These are phyloP conservation scores for Perkinsus chesapeaki DNA, from an alignment of 169 alveolate species.

Conservation along the genomic window DNA sequence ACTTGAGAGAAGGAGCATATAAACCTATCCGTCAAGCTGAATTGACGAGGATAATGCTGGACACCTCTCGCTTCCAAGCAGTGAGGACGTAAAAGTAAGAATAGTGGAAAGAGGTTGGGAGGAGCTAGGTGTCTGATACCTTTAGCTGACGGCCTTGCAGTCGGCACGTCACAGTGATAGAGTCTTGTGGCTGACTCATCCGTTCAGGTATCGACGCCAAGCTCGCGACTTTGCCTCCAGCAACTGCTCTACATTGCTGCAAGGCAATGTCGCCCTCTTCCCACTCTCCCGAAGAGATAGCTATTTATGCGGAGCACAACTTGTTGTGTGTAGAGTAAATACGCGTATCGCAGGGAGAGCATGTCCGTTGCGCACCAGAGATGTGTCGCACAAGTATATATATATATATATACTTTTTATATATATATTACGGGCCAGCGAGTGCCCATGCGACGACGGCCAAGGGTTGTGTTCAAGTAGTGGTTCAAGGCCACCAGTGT, in stretches of 20 bases:
- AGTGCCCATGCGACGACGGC: no score
- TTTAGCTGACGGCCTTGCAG: background rate
- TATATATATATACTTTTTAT: no score
- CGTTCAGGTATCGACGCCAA: no score
- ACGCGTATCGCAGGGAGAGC: no score
- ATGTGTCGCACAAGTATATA: no score
- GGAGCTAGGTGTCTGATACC: background rate
- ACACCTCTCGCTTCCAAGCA: background rate
- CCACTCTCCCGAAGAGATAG: background rate
- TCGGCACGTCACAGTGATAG: background rate
- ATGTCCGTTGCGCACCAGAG: no score
- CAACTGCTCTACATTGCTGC: background rate
- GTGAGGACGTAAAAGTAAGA: background rate
- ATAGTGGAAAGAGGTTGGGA: background rate
- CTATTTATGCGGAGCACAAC: no score
- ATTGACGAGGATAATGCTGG: background rate
- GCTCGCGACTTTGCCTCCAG: background rate
- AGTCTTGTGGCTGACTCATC: no score
- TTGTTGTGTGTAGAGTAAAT: no score
- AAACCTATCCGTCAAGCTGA: background rate
- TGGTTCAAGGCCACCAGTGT: no score
- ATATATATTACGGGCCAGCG: no score
- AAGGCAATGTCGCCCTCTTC: background rate
- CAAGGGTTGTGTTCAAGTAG: no score
- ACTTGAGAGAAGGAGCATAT: background rate